Base-by-base conservation (phyloP, 2,329 filamentous ascomycete genomes). In the Whalleya microplaca region DNA sequence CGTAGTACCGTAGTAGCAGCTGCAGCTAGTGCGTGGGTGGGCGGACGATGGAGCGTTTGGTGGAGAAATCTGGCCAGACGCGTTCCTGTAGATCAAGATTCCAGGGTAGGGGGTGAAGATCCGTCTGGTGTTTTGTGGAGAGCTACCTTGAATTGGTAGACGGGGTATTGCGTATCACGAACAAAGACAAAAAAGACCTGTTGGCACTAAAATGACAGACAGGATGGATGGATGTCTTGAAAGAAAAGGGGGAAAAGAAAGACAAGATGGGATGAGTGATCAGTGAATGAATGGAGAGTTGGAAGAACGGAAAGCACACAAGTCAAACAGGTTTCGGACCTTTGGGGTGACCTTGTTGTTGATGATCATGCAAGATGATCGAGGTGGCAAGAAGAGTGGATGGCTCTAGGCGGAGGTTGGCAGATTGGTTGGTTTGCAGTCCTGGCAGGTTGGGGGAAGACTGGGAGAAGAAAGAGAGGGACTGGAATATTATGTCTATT, bases 351-450 rank as follows among this genome's bases (percentile, higher is more conserved):
- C 56, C 49, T 53, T 58, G 57, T 53, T 58, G 57, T 54, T 50
- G 27, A 50, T 59, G 54, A 53, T 61, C 48, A 63, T 63, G 60
- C 60, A 48, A 62, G 57, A 62, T 53, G 57, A 62, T 53, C 52
- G 29, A 51, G 43, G 51, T 57, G 46, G 56, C 53, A 52, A 51
- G 12, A 48, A 32, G 7, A 48, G 45, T 56, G 53, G 56, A 52
- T 55, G 27, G 46, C 40, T 49, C 41, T 56, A 49, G 45, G 43
- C 53, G 42, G 50, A 45, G 32, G 49, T 48, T 51, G 43, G 45
- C 48, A 37, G 46, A 32, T 29, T 41, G 20, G n/a, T n/a, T n/a
- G n/a, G 45, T 48, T 52, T 48, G 45, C 42, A 46, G 12, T 49
- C n/a, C n/a, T n/a, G n/a, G 54, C 48, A 51, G 27, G 52, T 45